Evolutionary conservation across 495 filamentous ascomycete species (phyloP), one percentile per base, ranked within the genome.

Genomic region (Penicillium silybi): DNA sequence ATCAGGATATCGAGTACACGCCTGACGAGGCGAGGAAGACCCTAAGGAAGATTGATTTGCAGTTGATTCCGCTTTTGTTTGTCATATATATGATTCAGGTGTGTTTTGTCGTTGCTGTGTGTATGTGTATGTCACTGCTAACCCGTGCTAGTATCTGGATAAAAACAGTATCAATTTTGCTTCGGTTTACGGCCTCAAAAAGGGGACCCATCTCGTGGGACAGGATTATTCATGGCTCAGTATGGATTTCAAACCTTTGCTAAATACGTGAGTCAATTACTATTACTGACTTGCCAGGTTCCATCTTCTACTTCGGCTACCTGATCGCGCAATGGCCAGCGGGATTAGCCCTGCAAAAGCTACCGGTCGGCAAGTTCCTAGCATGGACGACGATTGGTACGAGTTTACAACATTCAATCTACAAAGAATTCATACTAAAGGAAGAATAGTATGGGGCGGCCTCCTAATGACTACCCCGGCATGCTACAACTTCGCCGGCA

Each of bases 151-250:
- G 62, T 85, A 81, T 48, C 64, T 84, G 6, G 81, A 85, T 52
- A 85, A 85, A 61, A 77, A 77, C 29, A 77, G 72, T 22, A 74
- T 85, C 60, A 82, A 80, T 52, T 85, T 79, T 51, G 78, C 82
- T 2, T 79, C 76, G n/a, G 79, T 81, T 0, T 84, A 79, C 54
- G 81, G 81, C 0, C 52, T 84, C 25, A 70, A 80, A 41, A 54
- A 73, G 48, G 81, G 72, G 5, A 80, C 79, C 0, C 44, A 78
- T 32, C 52, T 84, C 11, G 58, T 68, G 0, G 80, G 80, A 11
- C 74, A 82, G 51, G 74, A 85, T 23, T 84, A 82, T 58, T 77
- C 77, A 17, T 85, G 81, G 82, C 70, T 81, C 0, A 61, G 69
- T 65, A 44, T 18, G 59, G 23, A 15, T 15, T 18, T 3, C 25